These are phyloP conservation scores for Cladosporium oxysporum DNA, from an alignment of 2,329 filamentous ascomycete genomes.

Conservation along the genomic window DNA sequence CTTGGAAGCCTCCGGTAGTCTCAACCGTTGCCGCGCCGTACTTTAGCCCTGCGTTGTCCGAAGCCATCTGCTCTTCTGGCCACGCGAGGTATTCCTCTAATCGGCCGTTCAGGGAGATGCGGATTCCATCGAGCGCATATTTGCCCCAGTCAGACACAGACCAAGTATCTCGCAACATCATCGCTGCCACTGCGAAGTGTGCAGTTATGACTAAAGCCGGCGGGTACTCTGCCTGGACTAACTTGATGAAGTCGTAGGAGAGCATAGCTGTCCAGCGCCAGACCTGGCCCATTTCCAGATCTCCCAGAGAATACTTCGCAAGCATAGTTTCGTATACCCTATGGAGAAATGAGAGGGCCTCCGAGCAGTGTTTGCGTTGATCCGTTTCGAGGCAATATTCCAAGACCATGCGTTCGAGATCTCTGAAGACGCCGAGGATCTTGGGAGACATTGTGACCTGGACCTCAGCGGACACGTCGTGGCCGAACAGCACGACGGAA, in stretches of 20 bases:
- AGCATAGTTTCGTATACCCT: conserved; percentile 5
- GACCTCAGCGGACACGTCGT: conserved; percentile 13
- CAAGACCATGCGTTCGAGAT: conserved; percentile 11
- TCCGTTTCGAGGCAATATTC: conserved; percentile 6
- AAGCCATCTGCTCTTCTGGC: conserved; percentile 18
- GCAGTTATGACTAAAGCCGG: conserved; percentile 30
- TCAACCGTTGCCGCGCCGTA: conserved; percentile 14
- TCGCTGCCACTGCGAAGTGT: conserved; percentile 27
- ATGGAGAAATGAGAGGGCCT: conserved; percentile 1
- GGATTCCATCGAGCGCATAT: conserved; percentile 28
- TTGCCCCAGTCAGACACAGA: conserved; percentile 27
- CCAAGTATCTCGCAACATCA: conserved; percentile 25
- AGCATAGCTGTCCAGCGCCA: conserved; percentile 20
- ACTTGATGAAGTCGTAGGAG: conserved; percentile 22
- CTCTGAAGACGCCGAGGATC: background rate
- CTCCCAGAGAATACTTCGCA: background rate
- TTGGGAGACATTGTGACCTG: conserved; percentile 7
- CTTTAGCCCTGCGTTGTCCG: conserved; percentile 16
- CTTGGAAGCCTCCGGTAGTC: conserved; percentile 1
- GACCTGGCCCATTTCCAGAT: conserved; percentile 12
- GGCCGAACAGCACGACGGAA: conserved; percentile 14
- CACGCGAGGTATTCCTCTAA: conserved; percentile 7
- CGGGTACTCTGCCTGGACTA: conserved; percentile 24
- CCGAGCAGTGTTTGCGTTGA: conserved; percentile 8
- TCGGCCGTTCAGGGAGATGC: conserved; percentile 1